Percentiles rank a stretch among this genome's conserved stretches.
Conservation (phyloP, 192 early-diverging fungal genomes). For the Backusella tarrabulga region DNA sequence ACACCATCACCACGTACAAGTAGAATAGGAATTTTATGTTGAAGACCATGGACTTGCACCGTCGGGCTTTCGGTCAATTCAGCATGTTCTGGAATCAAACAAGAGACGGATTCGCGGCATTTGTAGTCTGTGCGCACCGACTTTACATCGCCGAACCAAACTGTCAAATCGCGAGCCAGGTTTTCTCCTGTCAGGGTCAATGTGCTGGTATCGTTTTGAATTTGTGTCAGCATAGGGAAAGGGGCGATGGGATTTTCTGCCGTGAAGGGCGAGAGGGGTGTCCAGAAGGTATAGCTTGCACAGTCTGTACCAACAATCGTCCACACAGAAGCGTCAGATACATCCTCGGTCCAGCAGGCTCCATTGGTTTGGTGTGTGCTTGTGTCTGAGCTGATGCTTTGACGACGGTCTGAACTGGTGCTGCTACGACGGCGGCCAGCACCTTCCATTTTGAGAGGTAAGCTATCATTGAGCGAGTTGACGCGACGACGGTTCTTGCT, state of each 20-base stretch:
- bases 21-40: conserved; percentile 25
- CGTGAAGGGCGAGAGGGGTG: conserved; percentile 18
- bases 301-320: conserved; percentile 84
- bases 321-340: conserved; percentile 85
- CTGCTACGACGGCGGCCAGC: conserved; percentile 6
- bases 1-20: conserved; percentile 37
- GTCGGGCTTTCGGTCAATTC: conserved; percentile 15
- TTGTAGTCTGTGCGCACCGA: conserved; percentile 48
- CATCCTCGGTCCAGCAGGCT: conserved; percentile 69
- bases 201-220: conserved; percentile 26
- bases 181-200: conserved; percentile 66
- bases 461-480: conserved; percentile 50
- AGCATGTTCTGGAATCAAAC: conserved; percentile 35
- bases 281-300: conserved; percentile 52
- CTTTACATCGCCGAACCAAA: conserved; percentile 65
- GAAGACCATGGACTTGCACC: conserved; percentile 2
- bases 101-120: conserved; percentile 40
- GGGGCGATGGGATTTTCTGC: neutral
- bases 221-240: neutral
- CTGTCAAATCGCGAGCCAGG: conserved; percentile 62
- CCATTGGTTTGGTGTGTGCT: neutral
- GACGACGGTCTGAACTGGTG: neutral
- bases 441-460: conserved; percentile 9
- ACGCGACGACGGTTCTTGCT: conserved; percentile 46
- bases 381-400: neutral